A percentile compares a stretch with the other conserved stretches of the same genome.
Evolutionary conservation across 306 rosid species (phyloP).

Genomic region (Malus sieversii): DNA sequence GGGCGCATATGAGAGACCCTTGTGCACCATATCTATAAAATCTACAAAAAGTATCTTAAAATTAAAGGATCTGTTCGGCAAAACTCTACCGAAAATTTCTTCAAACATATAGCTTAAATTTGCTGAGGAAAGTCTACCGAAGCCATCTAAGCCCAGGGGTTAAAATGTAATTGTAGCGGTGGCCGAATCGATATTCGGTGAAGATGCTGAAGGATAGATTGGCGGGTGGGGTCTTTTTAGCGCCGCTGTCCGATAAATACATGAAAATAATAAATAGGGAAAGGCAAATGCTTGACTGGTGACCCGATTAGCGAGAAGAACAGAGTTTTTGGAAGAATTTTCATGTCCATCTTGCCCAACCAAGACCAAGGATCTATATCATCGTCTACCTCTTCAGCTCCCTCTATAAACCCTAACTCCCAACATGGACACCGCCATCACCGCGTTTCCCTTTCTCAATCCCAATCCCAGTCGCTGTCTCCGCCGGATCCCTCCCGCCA

Average conservation of each 20-base stretch:
- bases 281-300: background rate
- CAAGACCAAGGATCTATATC: slow-evolving; percentile 56
- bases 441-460: background rate
- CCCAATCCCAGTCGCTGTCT: slow-evolving; percentile 10
- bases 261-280: background rate
- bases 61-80: too few species aligned
- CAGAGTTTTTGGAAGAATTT: slow-evolving; percentile 17
- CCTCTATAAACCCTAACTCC: slow-evolving; percentile 50
- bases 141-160: background rate
- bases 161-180: background rate
- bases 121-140: too few species aligned
- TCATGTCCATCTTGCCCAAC: slow-evolving; percentile 99
- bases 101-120: too few species aligned
- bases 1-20: too few species aligned
- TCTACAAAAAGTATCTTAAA: too few species aligned
- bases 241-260: background rate
- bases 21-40: too few species aligned
- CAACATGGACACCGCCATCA: slow-evolving; percentile 49
- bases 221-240: background rate
- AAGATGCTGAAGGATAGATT: background rate
- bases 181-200: background rate
- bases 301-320: background rate
- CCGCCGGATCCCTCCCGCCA: slow-evolving; percentile 29
- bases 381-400: slow-evolving; percentile 38
- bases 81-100: too few species aligned